These are phyloP conservation scores for Gossypium trilobum DNA, from an alignment of 441 rosid species.

Conservation along the genomic window DNA sequence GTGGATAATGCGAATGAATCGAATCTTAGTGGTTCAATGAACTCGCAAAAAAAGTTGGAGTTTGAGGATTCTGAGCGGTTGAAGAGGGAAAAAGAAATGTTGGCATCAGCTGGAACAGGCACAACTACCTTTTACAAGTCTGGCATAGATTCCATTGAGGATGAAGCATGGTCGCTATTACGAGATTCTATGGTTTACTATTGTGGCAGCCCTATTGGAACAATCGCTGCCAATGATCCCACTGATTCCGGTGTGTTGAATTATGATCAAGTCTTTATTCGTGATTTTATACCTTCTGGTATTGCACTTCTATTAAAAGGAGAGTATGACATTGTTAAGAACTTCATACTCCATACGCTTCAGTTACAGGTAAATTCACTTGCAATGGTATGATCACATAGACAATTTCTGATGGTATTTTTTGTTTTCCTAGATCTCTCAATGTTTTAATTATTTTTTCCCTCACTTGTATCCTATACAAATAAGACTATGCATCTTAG, in stretches of 20 bases:
- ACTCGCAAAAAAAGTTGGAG: conserved; percentile 23
- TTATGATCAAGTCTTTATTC: conserved; percentile 84
- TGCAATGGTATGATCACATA: background rate
- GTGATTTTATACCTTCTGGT: conserved; percentile 86
- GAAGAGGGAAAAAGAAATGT: conserved; percentile 26
- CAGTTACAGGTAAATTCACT: conserved; percentile 63
- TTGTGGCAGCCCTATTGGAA: conserved; percentile 56
- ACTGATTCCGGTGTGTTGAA: conserved; percentile 58
- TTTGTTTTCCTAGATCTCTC: background rate
- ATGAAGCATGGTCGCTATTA: conserved; percentile 84
- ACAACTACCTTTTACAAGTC: conserved; percentile 22
- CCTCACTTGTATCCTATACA: too few relatives aligned
- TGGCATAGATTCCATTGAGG: conserved; percentile 44
- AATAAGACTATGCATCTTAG: background rate
- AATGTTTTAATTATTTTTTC: background rate
- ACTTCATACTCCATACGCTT: conserved; percentile 83
- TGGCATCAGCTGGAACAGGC: conserved; percentile 12
- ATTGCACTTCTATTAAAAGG: conserved; percentile 86
- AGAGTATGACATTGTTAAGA: conserved; percentile 77
- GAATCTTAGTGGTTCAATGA: conserved; percentile 26
- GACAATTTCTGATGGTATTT: background rate
- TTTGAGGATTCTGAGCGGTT: conserved; percentile 26
- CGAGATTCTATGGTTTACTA: conserved; percentile 57
- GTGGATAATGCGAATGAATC: conserved; percentile 35
- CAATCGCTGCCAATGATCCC: conserved; percentile 85